phyloP scores from a whole-genome alignment of 1,284 basidiomycete genomes.

The Phellinidium pouzarii region DNA sequence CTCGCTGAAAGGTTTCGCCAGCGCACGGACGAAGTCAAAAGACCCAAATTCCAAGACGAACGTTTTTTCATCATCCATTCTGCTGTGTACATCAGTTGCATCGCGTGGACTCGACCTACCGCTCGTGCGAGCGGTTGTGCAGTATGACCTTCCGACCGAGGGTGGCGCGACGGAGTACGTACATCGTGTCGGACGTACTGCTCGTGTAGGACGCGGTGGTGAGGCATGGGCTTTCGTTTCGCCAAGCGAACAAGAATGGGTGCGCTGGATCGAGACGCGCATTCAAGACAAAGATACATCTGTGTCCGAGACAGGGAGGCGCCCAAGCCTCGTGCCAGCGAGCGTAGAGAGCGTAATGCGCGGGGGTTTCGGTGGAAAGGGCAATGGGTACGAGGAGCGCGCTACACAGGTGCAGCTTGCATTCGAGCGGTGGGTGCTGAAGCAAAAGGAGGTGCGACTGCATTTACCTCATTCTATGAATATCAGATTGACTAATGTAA shows the following conservation, averaged over 20 bases:
- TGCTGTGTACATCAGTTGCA: conserved; percentile 95
- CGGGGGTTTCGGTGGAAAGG: conserved; percentile 82
- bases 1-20: conserved; percentile 78
- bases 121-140: conserved; percentile 89
- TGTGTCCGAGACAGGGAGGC: conserved; percentile 24
- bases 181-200: conserved; percentile 94
- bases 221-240: conserved; percentile 92
- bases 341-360: conserved; percentile 67
- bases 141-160: conserved; percentile 97
- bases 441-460: conserved; percentile 57
- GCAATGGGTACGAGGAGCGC: conserved; percentile 76
- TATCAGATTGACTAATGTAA: background rate
- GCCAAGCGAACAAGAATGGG: conserved; percentile 85
- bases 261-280: conserved; percentile 76
- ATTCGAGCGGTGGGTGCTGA: conserved; percentile 92
- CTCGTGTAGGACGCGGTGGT: conserved; percentile 82
- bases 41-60: conserved; percentile 23
- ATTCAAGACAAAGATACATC: conserved; percentile 50
- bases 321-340: conserved; percentile 51
- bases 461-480: background rate
- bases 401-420: conserved; percentile 95
- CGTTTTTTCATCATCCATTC: conserved; percentile 54
- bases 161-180: conserved; percentile 96
- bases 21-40: conserved; percentile 29
- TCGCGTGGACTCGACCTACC: conserved; percentile 97